Conservation (phyloP, 257 asterid genomes). For the Cinchona pubescens region DNA sequence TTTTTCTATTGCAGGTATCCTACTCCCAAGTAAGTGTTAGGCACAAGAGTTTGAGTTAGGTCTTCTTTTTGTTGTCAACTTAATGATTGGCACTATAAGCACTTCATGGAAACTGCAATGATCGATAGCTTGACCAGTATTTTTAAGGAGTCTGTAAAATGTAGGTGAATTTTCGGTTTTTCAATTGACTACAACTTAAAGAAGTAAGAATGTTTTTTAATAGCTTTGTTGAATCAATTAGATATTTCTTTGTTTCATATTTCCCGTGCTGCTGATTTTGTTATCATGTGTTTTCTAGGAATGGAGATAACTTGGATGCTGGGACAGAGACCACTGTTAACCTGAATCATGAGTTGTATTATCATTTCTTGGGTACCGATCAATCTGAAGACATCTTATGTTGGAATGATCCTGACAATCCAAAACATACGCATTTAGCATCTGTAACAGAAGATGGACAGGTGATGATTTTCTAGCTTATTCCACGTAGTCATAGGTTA, state of each 20-base stretch:
- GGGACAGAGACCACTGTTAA: slow-evolving; percentile 84
- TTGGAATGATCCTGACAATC: slow-evolving; percentile 82
- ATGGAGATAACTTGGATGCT: slow-evolving; percentile 66
- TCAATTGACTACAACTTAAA: not conserved
- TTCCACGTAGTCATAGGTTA: not conserved
- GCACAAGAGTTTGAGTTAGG: not conserved
- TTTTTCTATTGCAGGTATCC: slow-evolving; percentile 95
- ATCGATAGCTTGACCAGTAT: not conserved
- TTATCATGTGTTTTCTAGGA: slow-evolving; percentile 41
- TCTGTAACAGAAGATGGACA: slow-evolving; percentile 86
- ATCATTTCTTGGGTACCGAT: slow-evolving; percentile 84
- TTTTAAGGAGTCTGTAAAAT: not conserved
- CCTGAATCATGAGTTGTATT: slow-evolving; percentile 82
- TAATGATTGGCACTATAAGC: not conserved
- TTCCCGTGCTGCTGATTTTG: not conserved
- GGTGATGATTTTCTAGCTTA: slow-evolving; percentile 38
- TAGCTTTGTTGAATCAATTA: not conserved
- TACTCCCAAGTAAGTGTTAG: slow-evolving; percentile 60
- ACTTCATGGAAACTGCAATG: not conserved
- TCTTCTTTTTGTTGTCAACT: not conserved
- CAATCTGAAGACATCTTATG: slow-evolving; percentile 88
- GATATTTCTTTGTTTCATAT: not conserved
- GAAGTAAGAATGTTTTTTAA: not conserved
- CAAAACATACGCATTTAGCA: slow-evolving; percentile 63
- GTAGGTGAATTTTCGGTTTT: not conserved